phyloP scores from a whole-genome alignment of 371 early-diverging fungal genomes.

The Syncephalis plumigaleata region DNA sequence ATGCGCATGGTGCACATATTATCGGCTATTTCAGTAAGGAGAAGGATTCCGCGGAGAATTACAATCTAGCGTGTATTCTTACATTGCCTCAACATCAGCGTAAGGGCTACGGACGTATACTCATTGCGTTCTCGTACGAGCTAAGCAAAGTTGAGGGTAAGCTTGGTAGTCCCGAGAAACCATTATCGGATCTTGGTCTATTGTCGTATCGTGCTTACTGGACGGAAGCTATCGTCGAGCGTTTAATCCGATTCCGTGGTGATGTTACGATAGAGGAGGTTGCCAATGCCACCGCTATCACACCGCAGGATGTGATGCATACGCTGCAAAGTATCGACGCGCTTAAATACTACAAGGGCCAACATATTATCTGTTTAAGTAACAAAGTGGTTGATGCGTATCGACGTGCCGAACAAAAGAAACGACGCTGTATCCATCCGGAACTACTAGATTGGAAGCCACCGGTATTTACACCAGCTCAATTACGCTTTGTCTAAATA shows the following conservation, averaged over 20 bases:
- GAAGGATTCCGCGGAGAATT: constrained; percentile 86
- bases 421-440: constrained; percentile 56
- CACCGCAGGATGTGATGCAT: constrained; percentile 85
- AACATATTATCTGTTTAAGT: constrained; percentile 78
- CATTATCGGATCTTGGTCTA: constrained; percentile 96
- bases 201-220: constrained; percentile 94
- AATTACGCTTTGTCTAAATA: constrained; percentile 28
- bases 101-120: constrained; percentile 91
- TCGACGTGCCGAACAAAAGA: constrained; percentile 48
- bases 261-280: constrained; percentile 66
- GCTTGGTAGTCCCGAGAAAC: constrained; percentile 97
- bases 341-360: constrained; percentile 86
- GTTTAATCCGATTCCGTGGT: constrained; percentile 18
- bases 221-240: constrained; percentile 67
- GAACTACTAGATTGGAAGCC: constrained; percentile 63
- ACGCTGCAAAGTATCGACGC: constrained; percentile 86
- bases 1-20: constrained; percentile 72
- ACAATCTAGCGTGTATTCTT: constrained; percentile 99
- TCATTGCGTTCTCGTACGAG: constrained; percentile 97
- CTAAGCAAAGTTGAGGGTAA: constrained; percentile 91
- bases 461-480: constrained; percentile 54
- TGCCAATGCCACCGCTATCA: constrained; percentile 69
- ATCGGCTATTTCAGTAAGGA: constrained; percentile 99
- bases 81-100: constrained; percentile 98
- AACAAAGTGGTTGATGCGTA: constrained; percentile 75